phyloP scores from a whole-genome alignment of 169 alveolate genomes.

The Eimeria maxima region DNA sequence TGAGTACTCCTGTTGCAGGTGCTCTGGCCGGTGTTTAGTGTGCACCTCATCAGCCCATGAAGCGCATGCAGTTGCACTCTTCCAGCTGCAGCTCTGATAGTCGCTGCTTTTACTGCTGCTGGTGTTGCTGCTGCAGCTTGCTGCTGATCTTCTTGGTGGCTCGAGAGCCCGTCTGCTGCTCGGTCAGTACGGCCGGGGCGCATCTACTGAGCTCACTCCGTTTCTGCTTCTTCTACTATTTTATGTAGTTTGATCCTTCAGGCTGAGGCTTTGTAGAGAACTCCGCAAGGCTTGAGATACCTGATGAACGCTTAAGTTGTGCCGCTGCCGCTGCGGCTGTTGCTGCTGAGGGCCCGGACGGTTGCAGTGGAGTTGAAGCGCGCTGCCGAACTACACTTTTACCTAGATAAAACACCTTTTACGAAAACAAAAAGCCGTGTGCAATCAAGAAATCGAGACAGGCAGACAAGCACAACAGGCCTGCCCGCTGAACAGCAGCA shows the following conservation, averaged over 20 bases:
- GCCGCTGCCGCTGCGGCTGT: slow-evolving; percentile 25
- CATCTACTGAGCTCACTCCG: not conserved
- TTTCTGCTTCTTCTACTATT: not conserved
- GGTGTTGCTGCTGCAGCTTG: slow-evolving; percentile 26
- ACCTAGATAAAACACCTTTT: not conserved
- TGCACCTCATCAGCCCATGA: slow-evolving; percentile 1
- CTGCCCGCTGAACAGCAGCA: not conserved
- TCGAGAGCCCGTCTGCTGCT: not conserved
- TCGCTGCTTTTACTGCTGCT: slow-evolving; percentile 54
- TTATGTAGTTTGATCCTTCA: not conserved
- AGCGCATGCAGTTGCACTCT: not conserved
- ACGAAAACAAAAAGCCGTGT: not conserved
- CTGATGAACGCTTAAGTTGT: not conserved
- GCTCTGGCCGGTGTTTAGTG: not conserved
- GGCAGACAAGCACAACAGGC: not conserved
- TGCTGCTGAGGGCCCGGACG: not conserved
- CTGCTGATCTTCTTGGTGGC: slow-evolving; percentile 12
- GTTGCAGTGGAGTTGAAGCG: not conserved
- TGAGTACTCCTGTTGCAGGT: slow-evolving; percentile 40
- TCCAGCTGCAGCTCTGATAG: not conserved
- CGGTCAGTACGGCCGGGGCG: not conserved
- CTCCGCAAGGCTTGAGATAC: not conserved
- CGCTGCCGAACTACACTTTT: not conserved
- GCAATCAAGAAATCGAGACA: not conserved
- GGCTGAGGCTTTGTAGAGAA: not conserved